Base-by-base conservation (phyloP, 2,329 filamentous ascomycete species). In the Arthrobotrys pseudoclavata region DNA sequence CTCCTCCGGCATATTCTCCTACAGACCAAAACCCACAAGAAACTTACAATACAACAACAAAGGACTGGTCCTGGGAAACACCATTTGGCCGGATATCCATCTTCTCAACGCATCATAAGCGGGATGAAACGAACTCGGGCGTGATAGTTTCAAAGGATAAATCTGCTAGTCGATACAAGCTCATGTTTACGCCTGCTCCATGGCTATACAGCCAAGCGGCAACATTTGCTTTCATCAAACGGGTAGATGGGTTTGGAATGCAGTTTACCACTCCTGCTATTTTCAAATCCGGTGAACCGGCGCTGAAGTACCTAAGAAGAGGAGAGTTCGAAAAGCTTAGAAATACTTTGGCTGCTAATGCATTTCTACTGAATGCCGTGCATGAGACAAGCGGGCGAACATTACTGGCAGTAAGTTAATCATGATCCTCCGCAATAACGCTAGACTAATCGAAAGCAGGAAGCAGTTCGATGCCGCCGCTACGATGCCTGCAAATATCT, bases 11-110 rank as follows among this genome's bases (percentile, higher is more conserved):
- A 0, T 76, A 76, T 15, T 60, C 72, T 31, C n/a, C 42, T 10
- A 60, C 13, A n/a, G 66, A 55, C 18, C 29, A 20, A 5, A 40
- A n/a, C 1, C 29, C 18, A 3, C 20, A 57, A 34, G 60, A 60
- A 22, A 48, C 12, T 29, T 76, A 76, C 15, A 76, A 22, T n/a
- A 76, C 72, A 4, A 76, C 31, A 6, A 68, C 67, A 9, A 76
- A 76, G n/a, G 72, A 76, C 18, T 76, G 66, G 66, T 20, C 26
- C 9, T 76, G 72, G 72, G 66, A 76, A 15, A 76, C 72, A 4
- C 72, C 72, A 9, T 76, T 76, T 53, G 72, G 72, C 18, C 57
- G 66, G n/a, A 70, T 76, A n/a, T 76, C 72, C n/a, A 48, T 76
- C 2, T 76, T 76, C 29, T 61, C 72, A 9, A 76, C 72, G 0